A percentile compares a stretch with the other conserved stretches of the same genome.
phyloP scores from a whole-genome alignment of 441 rosid species.

The Eutrema salsugineum region DNA sequence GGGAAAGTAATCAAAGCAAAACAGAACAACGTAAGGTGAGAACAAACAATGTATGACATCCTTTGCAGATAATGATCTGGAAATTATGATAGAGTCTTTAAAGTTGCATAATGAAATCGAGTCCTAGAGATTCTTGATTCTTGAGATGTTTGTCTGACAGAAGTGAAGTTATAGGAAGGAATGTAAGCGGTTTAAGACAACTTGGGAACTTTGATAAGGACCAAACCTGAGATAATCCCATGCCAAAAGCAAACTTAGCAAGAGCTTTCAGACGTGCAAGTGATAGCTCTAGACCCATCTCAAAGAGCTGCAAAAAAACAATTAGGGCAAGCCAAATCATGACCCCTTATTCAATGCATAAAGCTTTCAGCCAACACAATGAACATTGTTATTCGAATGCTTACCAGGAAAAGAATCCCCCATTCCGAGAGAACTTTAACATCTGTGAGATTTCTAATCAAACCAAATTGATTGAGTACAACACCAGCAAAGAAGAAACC shows the following conservation, averaged over 20 bases:
- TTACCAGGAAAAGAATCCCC: constrained; percentile 98
- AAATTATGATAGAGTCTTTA: neutral
- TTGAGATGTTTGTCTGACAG: constrained; percentile 1
- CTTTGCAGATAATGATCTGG: neutral
- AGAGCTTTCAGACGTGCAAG: constrained; percentile 96
- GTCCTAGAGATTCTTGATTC: neutral
- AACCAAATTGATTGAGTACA: constrained; percentile 87
- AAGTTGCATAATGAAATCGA: neutral
- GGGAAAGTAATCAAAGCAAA: neutral
- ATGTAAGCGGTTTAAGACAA: neutral
- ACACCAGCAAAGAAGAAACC: constrained; percentile 98
- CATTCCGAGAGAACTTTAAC: constrained; percentile 96
- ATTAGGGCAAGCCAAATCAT: constrained; percentile 4
- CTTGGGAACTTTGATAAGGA: neutral
- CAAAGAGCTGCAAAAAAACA: constrained; percentile 71
- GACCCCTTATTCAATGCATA: neutral
- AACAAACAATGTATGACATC: neutral
- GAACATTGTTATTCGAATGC: constrained; percentile 6
- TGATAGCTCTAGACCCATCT: constrained; percentile 99
- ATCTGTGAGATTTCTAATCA: constrained; percentile 88
- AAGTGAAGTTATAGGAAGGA: neutral
- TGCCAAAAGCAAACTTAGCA: constrained; percentile 94
- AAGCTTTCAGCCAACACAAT: neutral
- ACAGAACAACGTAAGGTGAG: neutral
- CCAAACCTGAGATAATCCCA: constrained; percentile 95